A percentile compares a stretch with the other conserved stretches of the same genome.
Conservation (phyloP, 345 rosid genomes). For the Populus simonii region DNA sequence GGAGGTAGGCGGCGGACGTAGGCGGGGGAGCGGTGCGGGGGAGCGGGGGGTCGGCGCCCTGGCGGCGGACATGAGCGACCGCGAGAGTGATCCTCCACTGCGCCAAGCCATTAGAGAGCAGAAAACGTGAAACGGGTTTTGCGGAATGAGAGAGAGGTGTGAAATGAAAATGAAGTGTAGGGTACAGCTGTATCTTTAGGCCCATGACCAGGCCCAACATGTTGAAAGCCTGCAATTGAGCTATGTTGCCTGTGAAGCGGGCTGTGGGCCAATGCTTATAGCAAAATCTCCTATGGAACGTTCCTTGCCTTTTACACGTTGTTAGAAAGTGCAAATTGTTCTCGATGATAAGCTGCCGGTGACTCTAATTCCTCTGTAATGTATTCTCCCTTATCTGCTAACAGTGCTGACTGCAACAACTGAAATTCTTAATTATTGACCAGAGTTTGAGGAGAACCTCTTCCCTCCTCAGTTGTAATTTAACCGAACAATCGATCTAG, state of each 20-base stretch:
- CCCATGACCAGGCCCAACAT: not conserved
- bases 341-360: constrained; percentile 38
- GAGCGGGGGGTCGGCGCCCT: constrained; percentile 64
- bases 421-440: not conserved
- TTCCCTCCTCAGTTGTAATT: too few species aligned
- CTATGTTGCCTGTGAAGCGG: not conserved
- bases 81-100: constrained; percentile 45
- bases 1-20: constrained; percentile 56
- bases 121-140: too few species aligned
- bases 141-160: not conserved
- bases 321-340: constrained; percentile 45
- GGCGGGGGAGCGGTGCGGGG: constrained; percentile 52
- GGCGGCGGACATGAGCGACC: constrained; percentile 44
- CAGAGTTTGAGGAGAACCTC: not conserved
- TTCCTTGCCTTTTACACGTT: constrained; percentile 32
- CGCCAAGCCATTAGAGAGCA: constrained; percentile 44
- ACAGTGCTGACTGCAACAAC: constrained; percentile 35
- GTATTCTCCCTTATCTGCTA: constrained; percentile 27
- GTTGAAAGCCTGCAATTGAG: not conserved
- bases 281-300: not conserved
- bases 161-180: not conserved
- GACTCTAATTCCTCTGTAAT: constrained; percentile 50
- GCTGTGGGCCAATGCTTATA: not conserved
- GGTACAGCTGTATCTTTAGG: not conserved
- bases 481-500: not conserved